phyloP scores from a whole-genome alignment of 208 protist genomes.

The Trypanosoma congolense region DNA sequence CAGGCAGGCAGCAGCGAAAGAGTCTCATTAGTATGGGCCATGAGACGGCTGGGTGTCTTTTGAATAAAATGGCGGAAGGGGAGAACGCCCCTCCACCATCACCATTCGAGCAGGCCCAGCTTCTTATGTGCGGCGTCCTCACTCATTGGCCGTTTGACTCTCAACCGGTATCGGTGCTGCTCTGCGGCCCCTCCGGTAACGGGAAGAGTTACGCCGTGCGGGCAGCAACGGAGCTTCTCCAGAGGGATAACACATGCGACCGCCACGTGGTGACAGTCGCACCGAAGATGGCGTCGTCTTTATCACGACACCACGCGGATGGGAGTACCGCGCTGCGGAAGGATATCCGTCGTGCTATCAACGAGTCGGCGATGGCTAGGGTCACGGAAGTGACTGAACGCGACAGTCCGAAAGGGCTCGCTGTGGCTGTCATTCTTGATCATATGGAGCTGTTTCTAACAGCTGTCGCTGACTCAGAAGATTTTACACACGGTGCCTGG shows the following conservation, averaged over 20 bases:
- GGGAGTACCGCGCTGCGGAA: slow-evolving; percentile 43
- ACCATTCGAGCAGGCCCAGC: slow-evolving; percentile 19
- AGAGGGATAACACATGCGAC: slow-evolving; percentile 3
- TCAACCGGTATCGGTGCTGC: slow-evolving; percentile 39
- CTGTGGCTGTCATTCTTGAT: slow-evolving; percentile 54
- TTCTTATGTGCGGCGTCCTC: slow-evolving; percentile 36
- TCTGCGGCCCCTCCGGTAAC: slow-evolving; percentile 48
- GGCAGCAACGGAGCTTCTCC: slow-evolving; percentile 1
- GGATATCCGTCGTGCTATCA: slow-evolving; percentile 27
- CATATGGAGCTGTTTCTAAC: slow-evolving; percentile 60
- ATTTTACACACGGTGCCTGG: background rate
- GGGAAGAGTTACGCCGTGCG: slow-evolving; percentile 59
- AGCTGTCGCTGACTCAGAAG: background rate
- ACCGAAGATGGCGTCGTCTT: slow-evolving; percentile 25
- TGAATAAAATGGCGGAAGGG: background rate
- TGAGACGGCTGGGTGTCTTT: too few species aligned
- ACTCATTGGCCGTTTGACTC: slow-evolving; percentile 42
- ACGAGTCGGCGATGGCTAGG: background rate
- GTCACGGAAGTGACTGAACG: background rate
- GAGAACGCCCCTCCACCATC: background rate
- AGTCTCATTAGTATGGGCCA: too few species aligned
- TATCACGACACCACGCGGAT: slow-evolving; percentile 32
- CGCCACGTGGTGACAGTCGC: slow-evolving; percentile 23
- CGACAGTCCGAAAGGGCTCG: background rate
- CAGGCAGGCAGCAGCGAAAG: too few species aligned